Evolutionary conservation across 225 moss, liverwort and hornwort genomes (phyloP), one percentile per base, ranked within the genome.

Genomic region (Bryoerythrophyllum caledonicum): DNA sequence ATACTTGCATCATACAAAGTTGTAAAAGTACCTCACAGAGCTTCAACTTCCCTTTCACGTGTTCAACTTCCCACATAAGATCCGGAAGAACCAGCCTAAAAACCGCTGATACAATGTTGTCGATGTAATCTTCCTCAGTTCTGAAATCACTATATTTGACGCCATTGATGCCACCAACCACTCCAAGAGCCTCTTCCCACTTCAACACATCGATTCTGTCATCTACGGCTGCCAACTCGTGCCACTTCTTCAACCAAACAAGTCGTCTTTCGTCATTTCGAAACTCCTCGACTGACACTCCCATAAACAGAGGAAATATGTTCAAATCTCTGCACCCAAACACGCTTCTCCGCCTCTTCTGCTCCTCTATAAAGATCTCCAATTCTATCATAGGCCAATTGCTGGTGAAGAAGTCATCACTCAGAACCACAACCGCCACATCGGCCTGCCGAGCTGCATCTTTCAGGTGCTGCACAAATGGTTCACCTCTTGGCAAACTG

Each of bases 361-460:
- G 65, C 16, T 65, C 65, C 14, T 65, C 3, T 25, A 26, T 15
- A 25, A 65, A 44, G 23, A 26, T 65, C 14, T 15, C 44, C 15
- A 65, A 43, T 26, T 65, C 44, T 65, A 65, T 65, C 25, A 44
- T 65, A 65, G 65, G 44, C 65, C 65, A 43, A 26, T 65, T 65
- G 65, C 44, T 65, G 3, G 1, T 25, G 26, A 65, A 4, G 16
- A 65, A 65, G 3, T 25, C 65, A 4, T 65, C 43, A 3, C 65
- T 65, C 25, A 65, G 24, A 7, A 25, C 43, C 24, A 65, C 44
- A 1, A 65, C 44, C 2, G 25, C 65, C 14, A 65, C 65, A 65
- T 65, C 65, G 3, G 8, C 7, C 8, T 2, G 44, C 15, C 25
- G 44, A 65, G 25, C 7, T 6, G 43, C 44, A 26, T 12, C 3